These are phyloP conservation scores for Botrytis galanthina DNA, from an alignment of 2,329 filamentous ascomycete genomes.

Conservation along the genomic window DNA sequence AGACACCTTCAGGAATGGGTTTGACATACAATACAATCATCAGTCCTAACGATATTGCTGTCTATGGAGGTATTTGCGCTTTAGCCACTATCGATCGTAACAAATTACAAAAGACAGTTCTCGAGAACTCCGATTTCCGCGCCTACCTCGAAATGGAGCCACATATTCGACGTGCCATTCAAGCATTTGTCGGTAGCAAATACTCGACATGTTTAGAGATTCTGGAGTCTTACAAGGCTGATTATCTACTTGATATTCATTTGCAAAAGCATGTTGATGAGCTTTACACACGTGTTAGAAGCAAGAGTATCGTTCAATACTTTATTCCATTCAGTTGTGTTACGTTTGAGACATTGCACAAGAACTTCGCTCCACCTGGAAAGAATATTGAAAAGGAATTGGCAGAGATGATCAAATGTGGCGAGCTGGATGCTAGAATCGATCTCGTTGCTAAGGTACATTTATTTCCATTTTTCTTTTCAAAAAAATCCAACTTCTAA, in stretches of 20 bases:
- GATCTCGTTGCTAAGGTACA: slow-evolving; percentile 75
- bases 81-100: slow-evolving; percentile 83
- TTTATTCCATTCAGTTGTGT: slow-evolving; percentile 87
- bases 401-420: slow-evolving; percentile 70
- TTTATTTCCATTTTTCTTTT: not conserved
- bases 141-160: slow-evolving; percentile 89
- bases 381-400: slow-evolving; percentile 72
- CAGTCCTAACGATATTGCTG: slow-evolving; percentile 82
- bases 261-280: slow-evolving; percentile 69
- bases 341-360: slow-evolving; percentile 73
- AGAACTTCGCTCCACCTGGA: slow-evolving; percentile 67
- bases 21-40: slow-evolving; percentile 67
- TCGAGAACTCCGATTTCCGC: slow-evolving; percentile 80
- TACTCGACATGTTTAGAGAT: slow-evolving; percentile 83
- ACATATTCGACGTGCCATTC: slow-evolving; percentile 87
- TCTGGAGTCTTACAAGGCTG: slow-evolving; percentile 74
- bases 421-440: slow-evolving; percentile 72
- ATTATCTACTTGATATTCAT: slow-evolving; percentile 89
- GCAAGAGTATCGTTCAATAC: slow-evolving; percentile 92
- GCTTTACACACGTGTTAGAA: slow-evolving; percentile 74
- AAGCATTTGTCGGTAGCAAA: slow-evolving; percentile 84
- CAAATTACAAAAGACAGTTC: slow-evolving; percentile 70
- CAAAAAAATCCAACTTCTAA: not conserved
- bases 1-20: slow-evolving; percentile 43
- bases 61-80: slow-evolving; percentile 87